A percentile compares a stretch with the other conserved stretches of the same genome.
phyloP scores from a whole-genome alignment of 2,329 filamentous ascomycete genomes.

The Trichoderma semiorbis region DNA sequence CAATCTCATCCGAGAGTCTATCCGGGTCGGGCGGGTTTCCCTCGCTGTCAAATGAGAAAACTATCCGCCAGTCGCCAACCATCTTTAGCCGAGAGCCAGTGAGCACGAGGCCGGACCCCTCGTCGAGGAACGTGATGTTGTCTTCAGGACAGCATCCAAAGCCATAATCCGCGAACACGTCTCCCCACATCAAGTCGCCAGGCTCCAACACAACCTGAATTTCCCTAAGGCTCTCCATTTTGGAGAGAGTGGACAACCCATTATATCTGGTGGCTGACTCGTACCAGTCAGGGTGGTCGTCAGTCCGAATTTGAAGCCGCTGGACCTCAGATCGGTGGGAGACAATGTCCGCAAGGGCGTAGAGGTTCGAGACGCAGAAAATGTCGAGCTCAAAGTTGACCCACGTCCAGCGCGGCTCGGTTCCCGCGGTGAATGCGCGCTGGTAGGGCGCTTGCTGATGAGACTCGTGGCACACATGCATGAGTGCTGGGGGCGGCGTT shows the following conservation, averaged over 20 bases:
- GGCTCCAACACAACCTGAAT: not conserved
- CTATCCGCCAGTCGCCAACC: not conserved
- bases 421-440: conserved; percentile 1
- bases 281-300: not conserved
- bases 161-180: not conserved
- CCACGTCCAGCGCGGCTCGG: conserved; percentile 16
- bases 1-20: not conserved
- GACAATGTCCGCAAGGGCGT: not conserved
- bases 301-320: not conserved
- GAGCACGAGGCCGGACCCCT: not conserved
- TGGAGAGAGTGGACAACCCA: not conserved
- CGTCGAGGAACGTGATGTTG: not conserved
- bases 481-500: conserved; percentile 8
- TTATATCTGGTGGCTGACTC: not conserved
- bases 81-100: not conserved
- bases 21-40: not conserved
- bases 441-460: conserved; percentile 13
- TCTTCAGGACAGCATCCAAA: not conserved
- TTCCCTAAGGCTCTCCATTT: not conserved
- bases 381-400: not conserved
- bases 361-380: not conserved
- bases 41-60: not conserved
- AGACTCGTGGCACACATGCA: conserved; percentile 19
- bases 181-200: not conserved
- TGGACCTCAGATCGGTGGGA: not conserved